Base-by-base conservation (phyloP, 2,329 filamentous ascomycete genomes). In the Pestalotiopsis sp. region DNA sequence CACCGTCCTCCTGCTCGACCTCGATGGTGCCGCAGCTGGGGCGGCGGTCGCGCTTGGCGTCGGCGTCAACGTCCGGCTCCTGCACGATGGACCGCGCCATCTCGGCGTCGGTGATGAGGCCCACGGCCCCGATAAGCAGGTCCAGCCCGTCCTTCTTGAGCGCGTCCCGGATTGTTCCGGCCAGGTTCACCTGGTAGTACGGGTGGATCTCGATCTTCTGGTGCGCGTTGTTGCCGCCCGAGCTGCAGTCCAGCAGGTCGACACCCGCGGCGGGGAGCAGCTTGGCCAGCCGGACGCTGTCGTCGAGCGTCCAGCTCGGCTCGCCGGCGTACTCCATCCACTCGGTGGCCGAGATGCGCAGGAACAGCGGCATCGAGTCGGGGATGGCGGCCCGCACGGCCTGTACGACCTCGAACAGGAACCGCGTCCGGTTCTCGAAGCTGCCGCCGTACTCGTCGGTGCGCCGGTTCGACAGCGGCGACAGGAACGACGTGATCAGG, bases 221-320 rank as follows among this genome's bases (percentile, higher is more conserved):
- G 59, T 80, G 78, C 45, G 83, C 79, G 76, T 90, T 87, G 77
- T 93, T 92, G 52, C 93, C 95, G 41, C 90, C 93, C 1, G 90
- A 91, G 73, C 91, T 94, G 68, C 97, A 89, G 78, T 98, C 95
- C 38, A 97, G 85, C 17, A 97, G 83, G 77, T 98, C 95, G 58
- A 97, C 87, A 38, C 95, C 95, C 13, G 86, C 83, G 0, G 86
- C 87, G 0, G 93, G 92, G 1, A 98, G 86, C 11, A 91, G 82
- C 76, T 88, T 86, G 14, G 93, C 92, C 3, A 96, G 87, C 66
- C 81, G 82, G 70, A 92, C 87, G 69, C 79, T 92, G 72, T 94
- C 87, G 58, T 91, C 86, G n/a, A 91, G 74, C 4, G 88, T 90
- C 93, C 93, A 97, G 27, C 82, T 85, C 6, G 82, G 80, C 41